phyloP scores from a whole-genome alignment of 331 rosid species.

The Pyracantha coccinea region DNA sequence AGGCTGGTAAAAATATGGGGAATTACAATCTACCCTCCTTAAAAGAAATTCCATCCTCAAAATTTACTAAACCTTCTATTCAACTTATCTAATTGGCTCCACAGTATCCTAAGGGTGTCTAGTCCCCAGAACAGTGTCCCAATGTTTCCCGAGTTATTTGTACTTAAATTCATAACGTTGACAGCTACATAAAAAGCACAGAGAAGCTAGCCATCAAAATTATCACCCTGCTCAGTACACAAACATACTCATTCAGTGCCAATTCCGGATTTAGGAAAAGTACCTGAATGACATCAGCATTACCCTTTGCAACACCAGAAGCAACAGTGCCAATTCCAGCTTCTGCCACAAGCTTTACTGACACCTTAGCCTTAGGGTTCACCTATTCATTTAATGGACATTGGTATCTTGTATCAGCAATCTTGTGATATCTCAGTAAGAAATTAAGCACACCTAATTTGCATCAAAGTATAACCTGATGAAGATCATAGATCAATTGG shows the following conservation, averaged over 20 bases:
- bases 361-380: constrained; percentile 94
- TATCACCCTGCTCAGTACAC: neutral
- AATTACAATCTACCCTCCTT: too few species aligned
- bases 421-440: constrained; percentile 5
- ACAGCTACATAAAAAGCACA: neutral
- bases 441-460: constrained; percentile 7
- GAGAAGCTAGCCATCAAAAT: neutral
- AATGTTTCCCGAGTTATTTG: too few species aligned
- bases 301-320: constrained; percentile 99
- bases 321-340: constrained; percentile 99
- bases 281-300: constrained; percentile 98
- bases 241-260: neutral
- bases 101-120: too few species aligned
- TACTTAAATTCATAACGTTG: neutral
- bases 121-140: too few species aligned
- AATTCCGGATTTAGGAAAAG: constrained; percentile 8
- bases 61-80: too few species aligned
- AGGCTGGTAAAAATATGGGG: too few species aligned
- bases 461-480: constrained; percentile 64
- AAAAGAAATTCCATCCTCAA: too few species aligned
- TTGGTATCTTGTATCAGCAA: constrained; percentile 12
- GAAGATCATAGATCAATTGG: constrained; percentile 95
- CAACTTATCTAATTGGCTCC: too few species aligned
- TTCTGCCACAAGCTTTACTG: constrained; percentile 94
- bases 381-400: constrained; percentile 52